phyloP scores from a whole-genome alignment of 768 basidiomycete genomes.

The Xerocomellus chrysenteron region DNA sequence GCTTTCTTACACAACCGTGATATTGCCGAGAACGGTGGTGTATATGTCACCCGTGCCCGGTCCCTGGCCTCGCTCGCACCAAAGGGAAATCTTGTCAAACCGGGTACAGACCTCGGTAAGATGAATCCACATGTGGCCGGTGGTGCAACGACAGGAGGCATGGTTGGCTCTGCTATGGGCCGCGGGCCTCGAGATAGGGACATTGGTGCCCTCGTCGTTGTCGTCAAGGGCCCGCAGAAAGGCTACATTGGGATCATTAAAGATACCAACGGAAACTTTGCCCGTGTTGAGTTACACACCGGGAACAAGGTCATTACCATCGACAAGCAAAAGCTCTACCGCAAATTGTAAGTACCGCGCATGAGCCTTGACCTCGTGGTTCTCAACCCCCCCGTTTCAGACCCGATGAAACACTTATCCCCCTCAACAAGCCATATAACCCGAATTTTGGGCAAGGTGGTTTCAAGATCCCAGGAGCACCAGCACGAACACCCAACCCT shows the following conservation, averaged over 20 bases:
- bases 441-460: conserved; percentile 17
- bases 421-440: conserved; percentile 43
- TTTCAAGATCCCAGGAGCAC: conserved; percentile 38
- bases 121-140: conserved; percentile 78
- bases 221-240: conserved; percentile 88
- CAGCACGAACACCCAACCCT: conserved; percentile 47
- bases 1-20: conserved; percentile 95
- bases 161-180: conserved; percentile 80
- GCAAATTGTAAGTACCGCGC: conserved; percentile 59
- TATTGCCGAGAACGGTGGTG: conserved; percentile 84
- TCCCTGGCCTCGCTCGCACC: conserved; percentile 83
- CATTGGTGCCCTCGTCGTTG: conserved; percentile 74
- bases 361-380: not conserved
- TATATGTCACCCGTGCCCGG: conserved; percentile 89
- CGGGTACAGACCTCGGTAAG: conserved; percentile 77
- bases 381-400: conserved; percentile 34
- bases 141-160: conserved; percentile 61
- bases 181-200: conserved; percentile 81
- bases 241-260: conserved; percentile 91
- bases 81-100: conserved; percentile 70
- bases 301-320: conserved; percentile 89
- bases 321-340: conserved; percentile 73
- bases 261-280: conserved; percentile 85
- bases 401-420: conserved; percentile 53
- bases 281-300: conserved; percentile 87